Percentiles rank a stretch among this genome's conserved stretches.
phyloP scores from a whole-genome alignment of 1,284 basidiomycete genomes.

The Amanita bisporigera region DNA sequence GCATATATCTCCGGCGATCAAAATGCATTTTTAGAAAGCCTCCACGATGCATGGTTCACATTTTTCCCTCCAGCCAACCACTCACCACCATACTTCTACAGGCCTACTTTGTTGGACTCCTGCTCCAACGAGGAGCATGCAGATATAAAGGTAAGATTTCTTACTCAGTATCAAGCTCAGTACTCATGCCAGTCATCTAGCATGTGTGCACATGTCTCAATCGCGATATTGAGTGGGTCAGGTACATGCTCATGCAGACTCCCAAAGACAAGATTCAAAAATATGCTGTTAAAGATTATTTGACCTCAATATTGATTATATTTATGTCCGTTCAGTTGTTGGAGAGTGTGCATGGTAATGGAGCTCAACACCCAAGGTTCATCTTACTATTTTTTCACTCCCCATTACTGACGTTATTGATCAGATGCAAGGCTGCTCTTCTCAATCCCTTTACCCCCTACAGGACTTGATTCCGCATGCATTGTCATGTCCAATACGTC shows the following conservation, averaged over 20 bases:
- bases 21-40: not conserved
- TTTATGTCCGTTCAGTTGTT: not conserved
- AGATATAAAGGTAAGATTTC: not conserved
- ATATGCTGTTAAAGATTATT: not conserved
- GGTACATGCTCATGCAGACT: not conserved
- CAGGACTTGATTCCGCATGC: not conserved
- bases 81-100: not conserved
- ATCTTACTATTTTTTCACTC: not conserved
- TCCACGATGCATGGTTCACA: not conserved
- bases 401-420: not conserved
- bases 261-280: not conserved
- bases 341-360: not conserved
- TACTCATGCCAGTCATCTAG: not conserved
- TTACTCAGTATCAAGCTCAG: not conserved
- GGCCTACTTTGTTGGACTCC: not conserved
- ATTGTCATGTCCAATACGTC: not conserved
- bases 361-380: not conserved
- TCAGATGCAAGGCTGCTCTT: not conserved
- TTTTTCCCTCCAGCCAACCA: not conserved
- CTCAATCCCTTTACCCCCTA: not conserved
- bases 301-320: not conserved
- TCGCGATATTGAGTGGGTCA: not conserved
- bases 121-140: not conserved
- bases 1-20: not conserved
- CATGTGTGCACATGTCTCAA: not conserved